Percentiles rank a stretch among this genome's conserved stretches.
Conservation (phyloP, 176 grass and related monocot genomes). For the Tillandsia leiboldiana region DNA sequence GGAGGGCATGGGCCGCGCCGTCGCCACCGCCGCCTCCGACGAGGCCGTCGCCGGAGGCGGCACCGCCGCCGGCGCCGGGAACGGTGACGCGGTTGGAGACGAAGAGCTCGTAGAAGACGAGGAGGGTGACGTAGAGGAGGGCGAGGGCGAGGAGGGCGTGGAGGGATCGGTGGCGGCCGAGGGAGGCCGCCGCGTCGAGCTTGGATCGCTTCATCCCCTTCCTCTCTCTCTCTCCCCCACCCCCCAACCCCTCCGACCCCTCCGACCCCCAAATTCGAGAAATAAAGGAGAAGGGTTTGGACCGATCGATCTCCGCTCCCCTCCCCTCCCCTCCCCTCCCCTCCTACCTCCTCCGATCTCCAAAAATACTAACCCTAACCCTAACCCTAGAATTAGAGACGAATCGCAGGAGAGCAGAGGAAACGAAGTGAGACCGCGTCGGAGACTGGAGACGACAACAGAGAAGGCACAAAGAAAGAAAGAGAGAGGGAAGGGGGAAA, state of each 20-base stretch:
- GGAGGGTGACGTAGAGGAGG: constrained; percentile 32
- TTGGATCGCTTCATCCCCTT: constrained; percentile 51
- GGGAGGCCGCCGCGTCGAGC: constrained; percentile 2
- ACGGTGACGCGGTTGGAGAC: constrained; percentile 18
- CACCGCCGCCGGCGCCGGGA: not conserved
- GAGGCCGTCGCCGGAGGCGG: not conserved
- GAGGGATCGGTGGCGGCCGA: constrained; percentile 31
- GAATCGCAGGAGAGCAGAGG: not conserved
- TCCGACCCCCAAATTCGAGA: not conserved
- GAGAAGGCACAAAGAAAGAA: not conserved
- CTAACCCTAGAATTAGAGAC: not conserved
- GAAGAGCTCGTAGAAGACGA: constrained; percentile 42
- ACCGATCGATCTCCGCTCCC: too few relatives aligned
- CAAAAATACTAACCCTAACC: not conserved
- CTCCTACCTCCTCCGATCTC: not conserved
- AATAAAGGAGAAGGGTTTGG: too few relatives aligned
- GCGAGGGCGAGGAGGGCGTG: constrained; percentile 37
- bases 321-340: not conserved
- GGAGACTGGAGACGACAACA: not conserved
- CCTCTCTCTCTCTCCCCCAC: not conserved
- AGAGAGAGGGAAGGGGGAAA: not conserved
- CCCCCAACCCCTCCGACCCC: not conserved
- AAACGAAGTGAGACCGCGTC: not conserved
- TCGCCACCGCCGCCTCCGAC: not conserved
- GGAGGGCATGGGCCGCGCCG: constrained; percentile 5